These are phyloP conservation scores for Candida loeiensis DNA, from an alignment of 805 yeast genomes.

Conservation along the genomic window DNA sequence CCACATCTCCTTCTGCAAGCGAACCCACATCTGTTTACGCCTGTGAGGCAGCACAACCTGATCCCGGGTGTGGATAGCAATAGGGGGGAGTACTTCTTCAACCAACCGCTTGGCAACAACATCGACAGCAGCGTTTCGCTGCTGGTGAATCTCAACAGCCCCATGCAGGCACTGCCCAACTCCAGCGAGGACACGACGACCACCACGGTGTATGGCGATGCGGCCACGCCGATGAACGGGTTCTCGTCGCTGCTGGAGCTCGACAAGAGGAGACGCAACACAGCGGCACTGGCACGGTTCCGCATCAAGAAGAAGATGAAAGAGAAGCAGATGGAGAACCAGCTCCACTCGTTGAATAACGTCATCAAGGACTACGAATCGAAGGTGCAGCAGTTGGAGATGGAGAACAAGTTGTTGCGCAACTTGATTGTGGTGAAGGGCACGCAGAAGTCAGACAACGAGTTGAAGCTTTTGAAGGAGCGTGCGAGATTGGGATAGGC, in stretches of 20 bases:
- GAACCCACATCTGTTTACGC: conserved; percentile 9
- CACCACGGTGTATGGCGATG: conserved; percentile 5
- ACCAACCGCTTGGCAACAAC: neutral
- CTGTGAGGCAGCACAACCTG: conserved; percentile 15
- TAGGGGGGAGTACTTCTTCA: conserved; percentile 3
- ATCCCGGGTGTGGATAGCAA: conserved; percentile 8
- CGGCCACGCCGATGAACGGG: conserved; percentile 5
- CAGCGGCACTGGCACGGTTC: conserved; percentile 65
- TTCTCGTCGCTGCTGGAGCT: conserved; percentile 18
- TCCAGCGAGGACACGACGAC: conserved; percentile 9
- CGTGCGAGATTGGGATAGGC: conserved; percentile 7
- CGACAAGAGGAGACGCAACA: conserved; percentile 56
- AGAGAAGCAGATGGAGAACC: conserved; percentile 56
- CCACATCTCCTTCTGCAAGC: conserved; percentile 13
- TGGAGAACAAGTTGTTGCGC: conserved; percentile 59
- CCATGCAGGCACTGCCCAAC: conserved; percentile 10
- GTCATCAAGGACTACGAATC: conserved; percentile 43
- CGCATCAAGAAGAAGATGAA: conserved; percentile 58
- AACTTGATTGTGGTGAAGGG: conserved; percentile 52
- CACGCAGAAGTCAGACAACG: conserved; percentile 37
- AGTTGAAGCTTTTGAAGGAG: conserved; percentile 33
- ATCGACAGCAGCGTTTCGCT: conserved; percentile 6
- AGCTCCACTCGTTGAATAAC: conserved; percentile 41
- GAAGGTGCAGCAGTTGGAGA: conserved; percentile 51
- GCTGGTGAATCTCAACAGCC: conserved; percentile 11